Base-by-base conservation (phyloP, 805 yeast species). In the Pichia sporocuriosa region DNA sequence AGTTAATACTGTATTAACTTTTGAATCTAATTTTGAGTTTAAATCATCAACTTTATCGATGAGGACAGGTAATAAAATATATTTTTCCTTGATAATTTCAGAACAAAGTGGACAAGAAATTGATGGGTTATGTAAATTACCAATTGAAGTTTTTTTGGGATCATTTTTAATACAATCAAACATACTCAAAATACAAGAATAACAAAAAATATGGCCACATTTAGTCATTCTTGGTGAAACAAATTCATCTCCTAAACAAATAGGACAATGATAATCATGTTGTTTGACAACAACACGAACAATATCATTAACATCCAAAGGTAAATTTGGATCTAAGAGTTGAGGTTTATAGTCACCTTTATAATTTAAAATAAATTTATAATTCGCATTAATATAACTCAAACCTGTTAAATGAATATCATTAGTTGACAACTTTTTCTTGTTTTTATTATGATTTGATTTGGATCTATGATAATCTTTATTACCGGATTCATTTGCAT, bases 131-230 rank as follows among this genome's bases (percentile, higher is more conserved):
- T 43, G 45, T 17, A 23, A 21, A 30, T 43, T 43, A 15, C 45
- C 45, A 10, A 46, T 28, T 6, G 43, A 32, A n/a, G 48, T 60
- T 6, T 62, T 59, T 5, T 62, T 58, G 6, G 62, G 55, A 27
- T 47, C 48, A 32, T 44, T 37, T 33, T 33, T 42, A 20, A 49
- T 43, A 16, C 80, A 77, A 28, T 75, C 83, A 33, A 86, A 65
- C 53, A 84, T 75, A 34, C 88, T 75, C 42, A 88, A 59, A 24
- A 90, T 61, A 59, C 99, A 93, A 12, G 88, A 77, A 42, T 77
- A 70, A 57, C 99, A 93, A 55, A 93, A 77, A 13, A 88, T 72
- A 57, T 93, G 99, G 5, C 99, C 98, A 65, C 99, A 93, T 11
- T 79, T 73, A 23, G 87, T 79, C 97, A 93, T 94, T 42, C 97